Evolutionary conservation across 257 asterid species (phyloP), one percentile per base, ranked within the genome.

Genomic region (Thymus mandschuricus): DNA sequence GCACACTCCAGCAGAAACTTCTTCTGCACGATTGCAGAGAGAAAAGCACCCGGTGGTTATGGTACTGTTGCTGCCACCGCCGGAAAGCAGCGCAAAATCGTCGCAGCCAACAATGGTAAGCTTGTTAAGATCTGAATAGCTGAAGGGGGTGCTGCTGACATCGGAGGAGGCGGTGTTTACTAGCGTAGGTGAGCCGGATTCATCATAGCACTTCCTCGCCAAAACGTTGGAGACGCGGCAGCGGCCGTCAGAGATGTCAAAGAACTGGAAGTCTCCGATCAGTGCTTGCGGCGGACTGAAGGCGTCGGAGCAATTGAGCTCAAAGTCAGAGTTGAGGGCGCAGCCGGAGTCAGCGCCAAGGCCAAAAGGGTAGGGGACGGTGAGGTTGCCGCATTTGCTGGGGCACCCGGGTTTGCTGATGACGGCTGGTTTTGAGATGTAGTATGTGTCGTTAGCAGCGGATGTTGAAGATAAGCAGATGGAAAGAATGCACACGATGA

Each of bases 21-120:
- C 82, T 9, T 60, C 85, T 1, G 60, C n/a, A 2, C 12, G 8
- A 6, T 34, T 27, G 38, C 60, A 0, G 8, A 81, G 21, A 0
- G 88, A 2, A 3, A 79, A 28, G 65, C 93, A 88, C 33, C 97
- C 92, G 33, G 82, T 76, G 1, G 81, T 80, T 76, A 85, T 80
- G 33, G 6, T 62, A n/a, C n/a, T n/a, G 0, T 41, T 28, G 15
- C 40, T 45, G 38, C 69, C 40, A 3, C 33, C 8, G 31, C 78
- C 86, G 3, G 35, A 5, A 59, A 85, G 57, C 0, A 83, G 61
- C 0, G 83, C 87, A 3, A 77, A 46, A n/a, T 85, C 91, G 46
- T 83, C 93, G 67, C 96, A 90, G 50, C 97, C 97, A 4, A 90
- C 27, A 27, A 82, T 82, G 1, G 80, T 79, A 76, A 83, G 83